Conservation (phyloP, 768 basidiomycete species). For the Podaxis carcinomalis region DNA sequence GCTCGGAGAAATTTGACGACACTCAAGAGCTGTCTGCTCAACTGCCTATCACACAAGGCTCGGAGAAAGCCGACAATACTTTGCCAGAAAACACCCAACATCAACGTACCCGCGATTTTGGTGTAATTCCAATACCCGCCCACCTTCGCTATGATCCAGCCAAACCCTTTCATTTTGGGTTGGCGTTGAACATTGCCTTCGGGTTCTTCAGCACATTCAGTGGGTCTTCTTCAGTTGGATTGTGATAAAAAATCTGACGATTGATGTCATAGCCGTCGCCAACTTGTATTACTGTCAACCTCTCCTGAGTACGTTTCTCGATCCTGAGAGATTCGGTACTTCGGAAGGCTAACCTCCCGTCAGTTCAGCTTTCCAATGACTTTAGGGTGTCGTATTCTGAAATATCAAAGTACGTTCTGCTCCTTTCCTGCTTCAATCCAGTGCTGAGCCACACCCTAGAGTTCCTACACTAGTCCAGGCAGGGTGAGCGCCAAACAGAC, state of each 20-base stretch:
- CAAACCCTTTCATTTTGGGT: constrained; percentile 48
- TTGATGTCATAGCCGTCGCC: constrained; percentile 42
- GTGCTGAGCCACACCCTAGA: constrained; percentile 22
- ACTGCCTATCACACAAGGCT: not conserved
- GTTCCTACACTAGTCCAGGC: constrained; percentile 67
- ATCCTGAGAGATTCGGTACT: not conserved
- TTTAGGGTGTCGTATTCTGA: constrained; percentile 28
- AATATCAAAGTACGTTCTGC: constrained; percentile 23
- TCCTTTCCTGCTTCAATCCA: not conserved
- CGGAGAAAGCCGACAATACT: not conserved
- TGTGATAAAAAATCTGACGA: not conserved
- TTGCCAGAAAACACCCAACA: not conserved
- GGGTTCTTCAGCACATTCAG: constrained; percentile 59
- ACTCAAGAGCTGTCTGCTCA: not conserved
- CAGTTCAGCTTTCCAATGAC: constrained; percentile 37
- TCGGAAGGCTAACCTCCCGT: not conserved
- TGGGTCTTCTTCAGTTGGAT: constrained; percentile 17
- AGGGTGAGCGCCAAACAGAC: constrained; percentile 37
- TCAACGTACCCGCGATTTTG: constrained; percentile 41
- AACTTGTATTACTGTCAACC: constrained; percentile 87
- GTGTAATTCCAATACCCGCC: constrained; percentile 61
- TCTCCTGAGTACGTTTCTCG: constrained; percentile 51
- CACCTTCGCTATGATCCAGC: constrained; percentile 47
- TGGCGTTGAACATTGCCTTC: constrained; percentile 50
- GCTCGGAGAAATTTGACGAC: not conserved